These are phyloP conservation scores for Pyrus pyrifolia DNA, from an alignment of 306 rosid genomes.

Conservation along the genomic window DNA sequence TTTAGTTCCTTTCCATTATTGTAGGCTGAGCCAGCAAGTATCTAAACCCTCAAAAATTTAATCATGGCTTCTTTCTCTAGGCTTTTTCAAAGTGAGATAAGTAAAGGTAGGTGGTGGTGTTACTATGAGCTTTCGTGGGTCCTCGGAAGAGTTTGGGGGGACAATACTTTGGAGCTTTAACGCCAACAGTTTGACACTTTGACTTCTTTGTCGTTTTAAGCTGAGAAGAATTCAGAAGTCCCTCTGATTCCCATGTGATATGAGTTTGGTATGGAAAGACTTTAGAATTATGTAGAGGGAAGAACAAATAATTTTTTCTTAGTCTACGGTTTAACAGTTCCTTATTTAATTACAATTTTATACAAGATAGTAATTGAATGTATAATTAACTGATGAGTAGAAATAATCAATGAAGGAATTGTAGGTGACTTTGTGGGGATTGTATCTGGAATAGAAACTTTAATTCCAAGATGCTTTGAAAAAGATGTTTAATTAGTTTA, in stretches of 20 bases:
- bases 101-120: slow-evolving; percentile 33
- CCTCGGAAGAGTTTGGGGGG: slow-evolving; percentile 15
- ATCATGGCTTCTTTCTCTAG: slow-evolving; percentile 51
- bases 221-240: not conserved
- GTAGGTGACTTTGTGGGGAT: not conserved
- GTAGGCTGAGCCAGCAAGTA: not conserved
- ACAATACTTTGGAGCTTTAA: slow-evolving; percentile 39
- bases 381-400: not conserved
- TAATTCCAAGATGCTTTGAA: not conserved
- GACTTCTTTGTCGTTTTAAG: slow-evolving; percentile 50
- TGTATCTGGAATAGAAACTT: too few species aligned
- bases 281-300: too few species aligned
- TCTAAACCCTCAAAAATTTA: slow-evolving; percentile 29
- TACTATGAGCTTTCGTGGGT: slow-evolving; percentile 38
- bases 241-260: not conserved
- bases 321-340: too few species aligned
- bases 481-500: too few species aligned
- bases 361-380: too few species aligned
- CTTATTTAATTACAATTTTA: too few species aligned
- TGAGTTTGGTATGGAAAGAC: not conserved
- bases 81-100: slow-evolving; percentile 30
- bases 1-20: not conserved
- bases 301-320: too few species aligned
- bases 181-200: slow-evolving; percentile 41
- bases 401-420: not conserved